Base-by-base conservation (phyloP, 805 yeast genomes). In the Wickerhamiella siamensis region DNA sequence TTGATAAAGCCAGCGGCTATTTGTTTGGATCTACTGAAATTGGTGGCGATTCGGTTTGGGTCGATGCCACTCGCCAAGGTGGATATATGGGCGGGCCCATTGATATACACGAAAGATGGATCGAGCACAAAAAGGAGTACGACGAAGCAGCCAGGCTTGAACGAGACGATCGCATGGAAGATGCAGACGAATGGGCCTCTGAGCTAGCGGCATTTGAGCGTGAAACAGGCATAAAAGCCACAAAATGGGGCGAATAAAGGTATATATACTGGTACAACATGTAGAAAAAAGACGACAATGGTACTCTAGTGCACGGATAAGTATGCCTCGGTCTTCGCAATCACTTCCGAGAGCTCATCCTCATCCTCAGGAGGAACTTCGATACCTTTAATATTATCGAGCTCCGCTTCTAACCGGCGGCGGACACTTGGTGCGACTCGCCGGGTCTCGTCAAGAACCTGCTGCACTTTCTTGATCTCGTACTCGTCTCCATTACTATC, bases 31-130 rank as follows among this genome's bases (percentile, higher is more conserved):
- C 87, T 1, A 82, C 86, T 24, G 99, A 91, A 51, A 69, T 88
- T 5, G 95, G 96, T 2, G 98, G 97, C n/a, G 99, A 91, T 56
- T 74, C 88, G 0, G 76, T 91, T 2, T 91, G 98, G 98, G 82
- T 86, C n/a, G 95, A 88, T 51, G 95, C 95, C 0, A 72, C 88
- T 0, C 69, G 97, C 48, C 83, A 82, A 55, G 78, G 87, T 32
- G 76, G 82, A 9, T 61, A 59, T 34, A 46, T 60, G 10, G 66
- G 66, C 4, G 61, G 65, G 37, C 72, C 71, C 14, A 64, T 74
- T 5, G 95, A 87, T 57, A 73, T 84, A 4, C 98, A 91, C 51
- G 98, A 91, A 50, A 69, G 99, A 45, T 91, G 98, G 98, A 72
- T 91, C 9, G 95, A 83, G 44, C 69, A 77, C 49, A 91, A 87